A percentile compares a stretch with the other conserved stretches of the same genome.
These are phyloP conservation scores for Gossypium schwendimanii DNA, from an alignment of 441 rosid species.

Conservation along the genomic window DNA sequence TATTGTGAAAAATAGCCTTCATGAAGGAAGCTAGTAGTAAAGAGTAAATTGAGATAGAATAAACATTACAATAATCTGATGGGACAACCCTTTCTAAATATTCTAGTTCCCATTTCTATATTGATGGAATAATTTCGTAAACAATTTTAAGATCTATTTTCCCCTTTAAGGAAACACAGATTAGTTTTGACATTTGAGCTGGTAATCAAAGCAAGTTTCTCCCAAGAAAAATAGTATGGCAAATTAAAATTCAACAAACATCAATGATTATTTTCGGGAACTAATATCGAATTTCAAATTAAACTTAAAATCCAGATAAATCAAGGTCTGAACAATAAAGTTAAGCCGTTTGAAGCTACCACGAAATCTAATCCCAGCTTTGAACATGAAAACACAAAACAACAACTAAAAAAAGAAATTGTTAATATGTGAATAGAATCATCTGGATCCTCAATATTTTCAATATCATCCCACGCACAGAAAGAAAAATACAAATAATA, in stretches of 20 bases:
- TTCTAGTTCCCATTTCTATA: background rate
- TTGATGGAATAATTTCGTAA: background rate
- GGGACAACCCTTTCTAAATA: background rate
- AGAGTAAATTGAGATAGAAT: background rate
- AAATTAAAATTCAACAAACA: background rate
- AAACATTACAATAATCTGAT: background rate
- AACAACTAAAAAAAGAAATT: background rate
- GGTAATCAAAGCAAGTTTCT: background rate
- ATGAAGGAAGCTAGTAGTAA: background rate
- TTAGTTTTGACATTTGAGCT: background rate
- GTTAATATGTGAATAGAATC: constrained; percentile 68
- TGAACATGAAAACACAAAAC: background rate
- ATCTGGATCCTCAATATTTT: constrained; percentile 41
- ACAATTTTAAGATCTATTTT: background rate
- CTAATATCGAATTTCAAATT: background rate
- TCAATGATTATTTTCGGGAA: background rate
- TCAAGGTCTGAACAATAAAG: background rate
- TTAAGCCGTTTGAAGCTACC: background rate
- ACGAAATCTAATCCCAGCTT: background rate
- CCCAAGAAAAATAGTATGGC: background rate
- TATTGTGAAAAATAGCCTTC: background rate
- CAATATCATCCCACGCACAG: constrained; percentile 8
- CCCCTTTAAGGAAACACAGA: background rate
- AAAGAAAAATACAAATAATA: background rate
- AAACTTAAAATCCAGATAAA: background rate